phyloP scores from a whole-genome alignment of 176 grass and related monocot species.

The Pontederia paniculata region DNA sequence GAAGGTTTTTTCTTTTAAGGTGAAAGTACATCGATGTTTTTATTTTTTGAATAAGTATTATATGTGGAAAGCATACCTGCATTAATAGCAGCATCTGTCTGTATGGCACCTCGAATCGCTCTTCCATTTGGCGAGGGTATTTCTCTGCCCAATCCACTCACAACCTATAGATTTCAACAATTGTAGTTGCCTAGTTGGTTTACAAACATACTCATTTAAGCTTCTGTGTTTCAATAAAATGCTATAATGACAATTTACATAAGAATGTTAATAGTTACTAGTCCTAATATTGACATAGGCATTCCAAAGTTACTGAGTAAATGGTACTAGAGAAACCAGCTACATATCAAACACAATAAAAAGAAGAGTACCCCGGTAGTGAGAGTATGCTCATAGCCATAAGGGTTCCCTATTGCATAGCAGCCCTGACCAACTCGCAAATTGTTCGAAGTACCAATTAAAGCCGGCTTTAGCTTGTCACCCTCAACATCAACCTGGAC shows the following conservation, averaged over 20 bases:
- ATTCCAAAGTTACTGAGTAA: neutral
- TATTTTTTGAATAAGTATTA: too few relatives aligned
- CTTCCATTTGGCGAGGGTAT: slow-evolving; percentile 79
- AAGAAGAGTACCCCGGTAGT: slow-evolving; percentile 55
- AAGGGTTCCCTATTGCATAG: slow-evolving; percentile 85
- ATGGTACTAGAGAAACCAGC: neutral
- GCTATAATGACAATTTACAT: neutral
- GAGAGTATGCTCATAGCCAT: slow-evolving; percentile 72
- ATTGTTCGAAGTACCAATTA: slow-evolving; percentile 48
- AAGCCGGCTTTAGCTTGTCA: slow-evolving; percentile 39
- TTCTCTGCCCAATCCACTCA: slow-evolving; percentile 66
- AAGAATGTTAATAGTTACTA: too few relatives aligned
- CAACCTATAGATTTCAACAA: slow-evolving; percentile 21
- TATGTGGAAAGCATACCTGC: slow-evolving; percentile 29
- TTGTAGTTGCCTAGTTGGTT: neutral
- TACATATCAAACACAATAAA: neutral
- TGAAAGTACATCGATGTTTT: too few relatives aligned
- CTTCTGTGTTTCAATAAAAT: neutral
- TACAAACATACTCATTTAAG: too few relatives aligned
- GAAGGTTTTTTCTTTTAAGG: too few relatives aligned
- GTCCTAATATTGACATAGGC: too few relatives aligned
- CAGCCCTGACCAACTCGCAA: slow-evolving; percentile 79
- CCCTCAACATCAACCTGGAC: slow-evolving; percentile 43
- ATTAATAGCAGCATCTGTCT: slow-evolving; percentile 93
- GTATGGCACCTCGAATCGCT: slow-evolving; percentile 55